Evolutionary conservation across 257 asterid species (phyloP), one percentile per base, ranked within the genome.

Genomic region (Jaltomata sinuosa): DNA sequence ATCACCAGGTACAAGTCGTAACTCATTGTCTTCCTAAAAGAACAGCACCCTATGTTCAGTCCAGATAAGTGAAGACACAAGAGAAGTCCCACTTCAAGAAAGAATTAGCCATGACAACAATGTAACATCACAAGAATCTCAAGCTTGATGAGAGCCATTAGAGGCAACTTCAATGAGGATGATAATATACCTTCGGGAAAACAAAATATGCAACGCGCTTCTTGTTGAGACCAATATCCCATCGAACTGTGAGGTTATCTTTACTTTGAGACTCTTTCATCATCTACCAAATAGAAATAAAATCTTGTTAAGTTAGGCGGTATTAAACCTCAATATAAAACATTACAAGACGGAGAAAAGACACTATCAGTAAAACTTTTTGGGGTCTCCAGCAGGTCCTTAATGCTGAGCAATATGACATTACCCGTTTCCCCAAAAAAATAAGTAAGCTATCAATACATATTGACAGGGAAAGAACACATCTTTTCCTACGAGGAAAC

Each of bases 251-350:
- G 80, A 97, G 85, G 82, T 79, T 97, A 86, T 97, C 99, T 91
- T 97, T 97, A 93, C 99, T 97, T 88, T 97, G 99, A 78, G 99
- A 95, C 92, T 95, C 99, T 91, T 97, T 97, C 99, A 97, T 97
- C 99, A 95, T 97, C 99, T 97, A 88, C 69, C 82, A 86, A 85
- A 83, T 50, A 87, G 84, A 59, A 49, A 79, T 61, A 50, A 45
- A 61, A 64, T 45, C 32, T 74, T 18, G 42, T 76, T 29, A 76
- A 11, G 25, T 45, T 52, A 76, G 19, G 59, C 42, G 27, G 61
- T 47, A 47, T 10, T 31, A 47, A 8, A 76, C 27, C 42, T 25
- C 57, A 47, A 27, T 29, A 16, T 7, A 47, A 45, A 15, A 47
- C 42, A 27, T 47, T 29, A 27, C 61, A 47, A 47, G 27, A 47